Conservation (phyloP, 2,329 filamentous ascomycete genomes). For the Aspergillus unguis region DNA sequence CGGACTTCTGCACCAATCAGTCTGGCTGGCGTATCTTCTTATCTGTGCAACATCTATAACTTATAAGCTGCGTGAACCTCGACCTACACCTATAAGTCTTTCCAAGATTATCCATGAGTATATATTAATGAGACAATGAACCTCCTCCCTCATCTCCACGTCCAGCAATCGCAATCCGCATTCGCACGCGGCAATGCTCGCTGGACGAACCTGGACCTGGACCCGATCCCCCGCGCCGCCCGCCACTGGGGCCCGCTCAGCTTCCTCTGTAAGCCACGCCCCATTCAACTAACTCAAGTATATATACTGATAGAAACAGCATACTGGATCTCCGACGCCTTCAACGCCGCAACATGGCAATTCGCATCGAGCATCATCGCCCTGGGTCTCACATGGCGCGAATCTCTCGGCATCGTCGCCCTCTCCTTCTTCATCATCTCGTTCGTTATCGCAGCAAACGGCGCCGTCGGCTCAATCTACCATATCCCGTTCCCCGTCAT, state of each 20-base stretch:
- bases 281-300: neutral
- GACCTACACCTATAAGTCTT: too few relatives aligned
- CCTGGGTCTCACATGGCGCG: conserved; percentile 54
- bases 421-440: conserved; percentile 53
- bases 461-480: conserved; percentile 52
- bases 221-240: conserved; percentile 44
- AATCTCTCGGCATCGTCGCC: conserved; percentile 49
- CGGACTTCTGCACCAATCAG: too few relatives aligned
- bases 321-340: conserved; percentile 53
- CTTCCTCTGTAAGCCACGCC: conserved; percentile 34
- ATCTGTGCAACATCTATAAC: too few relatives aligned
- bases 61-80: too few relatives aligned
- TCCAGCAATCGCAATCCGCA: conserved; percentile 45
- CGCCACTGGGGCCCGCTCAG: conserved; percentile 48
- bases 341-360: conserved; percentile 55
- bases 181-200: conserved; percentile 46
- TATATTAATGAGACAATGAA: too few relatives aligned
- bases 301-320: conserved; percentile 25
- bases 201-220: conserved; percentile 50
- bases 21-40: too few relatives aligned
- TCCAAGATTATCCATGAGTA: neutral
- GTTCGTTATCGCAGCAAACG: conserved; percentile 60
- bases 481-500: conserved; percentile 58
- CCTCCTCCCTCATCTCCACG: conserved; percentile 40
- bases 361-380: conserved; percentile 50